phyloP scores from a whole-genome alignment of 2,329 filamentous ascomycete genomes.

The Cladobotryum protrusum region DNA sequence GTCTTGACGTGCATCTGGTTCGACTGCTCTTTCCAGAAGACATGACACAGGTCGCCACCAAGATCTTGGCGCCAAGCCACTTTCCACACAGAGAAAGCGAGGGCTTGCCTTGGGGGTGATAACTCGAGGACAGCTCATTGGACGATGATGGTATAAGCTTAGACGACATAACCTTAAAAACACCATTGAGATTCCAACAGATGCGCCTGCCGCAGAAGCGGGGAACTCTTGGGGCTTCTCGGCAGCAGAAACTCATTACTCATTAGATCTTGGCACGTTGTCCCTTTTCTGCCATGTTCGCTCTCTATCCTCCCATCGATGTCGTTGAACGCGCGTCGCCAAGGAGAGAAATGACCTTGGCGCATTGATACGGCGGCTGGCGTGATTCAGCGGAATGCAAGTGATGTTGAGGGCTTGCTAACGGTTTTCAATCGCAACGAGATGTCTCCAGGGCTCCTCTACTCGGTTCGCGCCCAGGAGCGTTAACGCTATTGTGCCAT shows the following conservation, averaged over 20 bases:
- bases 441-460: no score
- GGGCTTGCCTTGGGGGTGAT: background rate
- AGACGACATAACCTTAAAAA: slow-evolving; percentile 3
- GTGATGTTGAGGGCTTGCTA: background rate
- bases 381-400: background rate
- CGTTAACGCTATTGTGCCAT: background rate
- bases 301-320: no score
- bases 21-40: slow-evolving; percentile 3
- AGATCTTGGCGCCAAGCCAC: background rate
- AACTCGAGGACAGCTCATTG: background rate
- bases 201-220: background rate
- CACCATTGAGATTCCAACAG: background rate
- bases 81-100: no score
- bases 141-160: background rate
- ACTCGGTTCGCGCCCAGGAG: no score
- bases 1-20: background rate
- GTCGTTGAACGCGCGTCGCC: slow-evolving; percentile 1
- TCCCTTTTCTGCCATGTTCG: background rate
- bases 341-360: background rate
- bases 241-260: background rate
- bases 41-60: background rate
- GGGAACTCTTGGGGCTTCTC: no score
- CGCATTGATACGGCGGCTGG: background rate
- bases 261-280: slow-evolving; percentile 2
- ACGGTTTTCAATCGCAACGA: no score